phyloP scores from a whole-genome alignment of 2,329 filamentous ascomycete genomes.

The Colletotrichum higginsianum region DNA sequence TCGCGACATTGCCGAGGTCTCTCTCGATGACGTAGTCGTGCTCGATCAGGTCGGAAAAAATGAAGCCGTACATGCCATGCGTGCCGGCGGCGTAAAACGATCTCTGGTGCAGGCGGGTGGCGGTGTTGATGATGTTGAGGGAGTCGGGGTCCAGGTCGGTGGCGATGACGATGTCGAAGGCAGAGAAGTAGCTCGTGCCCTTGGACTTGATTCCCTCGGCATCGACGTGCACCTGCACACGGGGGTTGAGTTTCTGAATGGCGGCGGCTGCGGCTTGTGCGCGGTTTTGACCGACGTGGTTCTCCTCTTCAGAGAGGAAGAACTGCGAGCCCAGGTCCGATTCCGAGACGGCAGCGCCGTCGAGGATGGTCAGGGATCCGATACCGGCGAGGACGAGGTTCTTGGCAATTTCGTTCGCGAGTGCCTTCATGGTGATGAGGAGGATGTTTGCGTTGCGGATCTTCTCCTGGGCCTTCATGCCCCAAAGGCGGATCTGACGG shows the following conservation, averaged over 20 bases:
- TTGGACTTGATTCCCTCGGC: conserved; percentile 77
- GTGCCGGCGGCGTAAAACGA: conserved; percentile 92
- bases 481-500: conserved; percentile 97
- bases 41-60: conserved; percentile 92
- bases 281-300: conserved; percentile 84
- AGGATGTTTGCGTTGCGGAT: conserved; percentile 92
- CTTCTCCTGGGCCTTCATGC: conserved; percentile 93
- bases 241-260: conserved; percentile 89
- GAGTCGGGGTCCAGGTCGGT: conserved; percentile 86
- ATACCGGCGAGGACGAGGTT: conserved; percentile 93
- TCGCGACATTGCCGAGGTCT: conserved; percentile 81
- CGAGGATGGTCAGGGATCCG: conserved; percentile 89
- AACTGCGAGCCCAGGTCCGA: conserved; percentile 88
- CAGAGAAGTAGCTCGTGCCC: conserved; percentile 80
- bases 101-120: conserved; percentile 81
- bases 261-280: conserved; percentile 84
- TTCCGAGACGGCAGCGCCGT: conserved; percentile 81
- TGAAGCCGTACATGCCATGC: conserved; percentile 94
- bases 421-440: conserved; percentile 87
- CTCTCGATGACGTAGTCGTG: conserved; percentile 94
- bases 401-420: conserved; percentile 96
- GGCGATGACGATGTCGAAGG: conserved; percentile 89
- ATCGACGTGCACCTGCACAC: conserved; percentile 83
- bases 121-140: conserved; percentile 86
- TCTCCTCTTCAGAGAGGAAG: conserved; percentile 78